Evolutionary conservation across 2,329 filamentous ascomycete species (phyloP).

Genomic region (Stachybotrys chlorohalonatus): DNA sequence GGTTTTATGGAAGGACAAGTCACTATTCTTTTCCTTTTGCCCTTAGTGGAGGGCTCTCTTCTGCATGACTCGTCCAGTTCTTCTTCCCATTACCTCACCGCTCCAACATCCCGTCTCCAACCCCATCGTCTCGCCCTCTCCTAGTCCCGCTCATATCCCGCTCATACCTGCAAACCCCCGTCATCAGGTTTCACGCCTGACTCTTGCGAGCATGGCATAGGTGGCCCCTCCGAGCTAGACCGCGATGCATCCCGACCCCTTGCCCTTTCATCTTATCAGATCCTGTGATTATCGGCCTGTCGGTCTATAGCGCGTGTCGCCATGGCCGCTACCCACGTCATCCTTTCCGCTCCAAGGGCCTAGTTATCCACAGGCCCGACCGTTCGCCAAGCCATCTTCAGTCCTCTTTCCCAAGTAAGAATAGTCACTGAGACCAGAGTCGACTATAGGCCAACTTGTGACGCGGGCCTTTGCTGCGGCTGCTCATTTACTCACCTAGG

Average conservation of each 20-base stretch:
- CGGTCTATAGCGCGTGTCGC: not conserved
- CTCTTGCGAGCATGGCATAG: not conserved
- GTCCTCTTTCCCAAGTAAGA: not conserved
- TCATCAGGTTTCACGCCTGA: not conserved
- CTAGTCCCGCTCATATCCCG: not conserved
- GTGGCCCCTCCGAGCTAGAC: not conserved
- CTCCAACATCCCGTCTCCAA: not conserved
- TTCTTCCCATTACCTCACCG: not conserved
- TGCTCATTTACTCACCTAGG: not conserved
- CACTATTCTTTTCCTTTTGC: no score
- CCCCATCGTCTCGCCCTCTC: not conserved
- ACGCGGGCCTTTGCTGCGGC: not conserved
- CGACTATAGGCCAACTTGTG: not conserved
- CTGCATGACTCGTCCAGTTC: not conserved
- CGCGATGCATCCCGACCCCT: not conserved
- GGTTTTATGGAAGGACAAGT: no score
- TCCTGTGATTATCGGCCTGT: slow-evolving; percentile 35
- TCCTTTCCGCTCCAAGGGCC: not conserved
- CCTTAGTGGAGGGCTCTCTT: not conserved
- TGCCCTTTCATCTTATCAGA: slow-evolving; percentile 40
- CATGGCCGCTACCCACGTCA: slow-evolving; percentile 7
- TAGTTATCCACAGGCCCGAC: not conserved
- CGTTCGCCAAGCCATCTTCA: not conserved
- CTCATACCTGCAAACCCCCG: not conserved
- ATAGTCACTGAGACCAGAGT: not conserved